Evolutionary conservation across 2,329 filamentous ascomycete species (phyloP).

Genomic region (Colletotrichum cordylinicola): DNA sequence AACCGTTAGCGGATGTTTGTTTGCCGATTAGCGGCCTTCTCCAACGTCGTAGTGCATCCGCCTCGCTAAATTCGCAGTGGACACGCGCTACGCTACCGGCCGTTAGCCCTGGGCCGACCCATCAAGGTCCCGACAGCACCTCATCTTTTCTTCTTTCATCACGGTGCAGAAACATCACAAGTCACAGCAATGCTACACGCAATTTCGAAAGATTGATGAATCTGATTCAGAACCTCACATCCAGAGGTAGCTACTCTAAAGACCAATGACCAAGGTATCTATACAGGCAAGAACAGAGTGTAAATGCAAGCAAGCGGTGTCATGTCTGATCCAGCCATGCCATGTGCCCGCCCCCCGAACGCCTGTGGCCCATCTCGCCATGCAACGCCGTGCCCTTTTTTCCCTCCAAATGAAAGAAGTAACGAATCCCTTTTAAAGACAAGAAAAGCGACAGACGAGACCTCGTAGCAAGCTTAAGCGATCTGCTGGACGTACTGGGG

Average conservation of each 20-base stretch:
- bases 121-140: not conserved
- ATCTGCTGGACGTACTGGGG: constrained; percentile 40
- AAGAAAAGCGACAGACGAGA: not conserved
- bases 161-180: not conserved
- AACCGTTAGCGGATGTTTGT: not conserved
- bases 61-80: not conserved
- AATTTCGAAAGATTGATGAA: not conserved
- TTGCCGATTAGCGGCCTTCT: not conserved
- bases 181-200: not conserved
- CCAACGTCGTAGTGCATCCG: not conserved
- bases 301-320: constrained; percentile 12
- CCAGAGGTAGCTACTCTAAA: not conserved
- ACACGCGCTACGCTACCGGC: not conserved
- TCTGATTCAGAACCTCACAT: not conserved
- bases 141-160: not conserved
- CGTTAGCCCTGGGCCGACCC: not conserved
- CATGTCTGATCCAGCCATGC: constrained; percentile 14
- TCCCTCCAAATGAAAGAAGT: not conserved
- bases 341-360: constrained; percentile 13
- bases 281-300: not conserved
- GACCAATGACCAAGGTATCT: constrained; percentile 17
- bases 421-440: not conserved
- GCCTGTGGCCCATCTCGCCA: not conserved
- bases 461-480: not conserved
- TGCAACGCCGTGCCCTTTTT: not conserved